phyloP scores from a whole-genome alignment of 2,329 filamentous ascomycete genomes.

The Ceratocystis variospora region DNA sequence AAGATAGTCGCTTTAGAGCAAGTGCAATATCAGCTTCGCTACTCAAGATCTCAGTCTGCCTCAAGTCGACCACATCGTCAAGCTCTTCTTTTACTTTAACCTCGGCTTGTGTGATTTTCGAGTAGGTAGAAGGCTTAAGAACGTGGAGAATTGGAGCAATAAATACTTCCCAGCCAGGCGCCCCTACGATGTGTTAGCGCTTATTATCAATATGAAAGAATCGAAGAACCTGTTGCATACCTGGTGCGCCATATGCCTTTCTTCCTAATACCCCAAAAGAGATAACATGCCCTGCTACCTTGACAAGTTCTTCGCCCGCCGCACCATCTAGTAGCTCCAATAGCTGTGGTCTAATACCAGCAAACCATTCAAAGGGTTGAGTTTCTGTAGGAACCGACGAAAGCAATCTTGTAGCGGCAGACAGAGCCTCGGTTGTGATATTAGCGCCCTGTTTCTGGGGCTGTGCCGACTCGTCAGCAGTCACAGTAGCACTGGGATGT shows the following conservation, averaged over 20 bases:
- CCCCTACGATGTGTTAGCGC: conserved; percentile 27
- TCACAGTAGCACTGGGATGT: conserved; percentile 40
- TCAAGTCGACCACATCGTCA: conserved; percentile 35
- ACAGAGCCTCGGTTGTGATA: conserved; percentile 55
- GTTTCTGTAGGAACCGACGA: conserved; percentile 44
- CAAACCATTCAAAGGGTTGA: conserved; percentile 45
- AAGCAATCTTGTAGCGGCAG: conserved; percentile 47
- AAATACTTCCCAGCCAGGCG: conserved; percentile 49
- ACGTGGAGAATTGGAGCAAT: conserved; percentile 42
- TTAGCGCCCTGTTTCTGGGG: conserved; percentile 45
- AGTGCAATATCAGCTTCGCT: conserved; percentile 33
- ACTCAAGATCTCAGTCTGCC: conserved; percentile 33
- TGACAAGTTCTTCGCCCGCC: conserved; percentile 43
- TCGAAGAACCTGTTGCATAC: conserved; percentile 23
- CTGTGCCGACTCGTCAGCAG: conserved; percentile 29
- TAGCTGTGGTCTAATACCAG: conserved; percentile 46
- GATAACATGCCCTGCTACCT: conserved; percentile 47
- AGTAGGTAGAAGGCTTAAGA: conserved; percentile 34
- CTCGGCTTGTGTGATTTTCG: not conserved
- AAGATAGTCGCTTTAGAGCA: conserved; percentile 41
- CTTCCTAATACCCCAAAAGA: conserved; percentile 53
- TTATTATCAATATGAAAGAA: not conserved
- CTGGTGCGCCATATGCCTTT: conserved; percentile 49
- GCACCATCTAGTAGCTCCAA: conserved; percentile 46
- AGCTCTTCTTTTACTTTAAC: conserved; percentile 22